Base-by-base conservation (phyloP, 176 grass and related monocot genomes). In the Puya raimondii region DNA sequence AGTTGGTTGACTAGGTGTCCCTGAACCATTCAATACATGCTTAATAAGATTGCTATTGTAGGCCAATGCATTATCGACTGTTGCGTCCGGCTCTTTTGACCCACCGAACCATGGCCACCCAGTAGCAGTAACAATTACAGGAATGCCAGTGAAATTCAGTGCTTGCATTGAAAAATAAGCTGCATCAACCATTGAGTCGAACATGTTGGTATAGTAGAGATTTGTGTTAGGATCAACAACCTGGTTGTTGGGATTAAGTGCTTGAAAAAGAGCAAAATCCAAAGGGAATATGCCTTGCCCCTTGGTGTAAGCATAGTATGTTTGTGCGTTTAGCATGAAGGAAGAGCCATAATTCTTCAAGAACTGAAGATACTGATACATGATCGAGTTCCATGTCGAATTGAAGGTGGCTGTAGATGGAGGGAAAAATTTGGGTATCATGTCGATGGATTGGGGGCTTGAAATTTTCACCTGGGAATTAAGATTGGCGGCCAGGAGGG, bases 241-340 rank as follows among this genome's bases (percentile, higher is more conserved):
- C 72, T 90, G 89, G 69, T 82, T 90, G 72, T 91, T 82, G 4
- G 87, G 94, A 74, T 84, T 88, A 48, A 87, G 84, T 29, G 89
- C 81, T 47, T 65, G 71, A 67, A 99, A 99, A 4, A 99, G 72
- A 14, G 89, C 94, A 76, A 86, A 99, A 67, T 91, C 94, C 49
- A 99, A 80, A 6, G 94, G 94, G 75, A 99, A 99, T 66, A 99
- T 78, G 0, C 94, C 94, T 81, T 83, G 86, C 23, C 94, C 87
- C 59, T 83, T 80, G 12, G 88, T 84, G 66, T 86, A 99, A 26
- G 82, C 85, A 80, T 93, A 99, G 71, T 99, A 99, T 1, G 94
- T 89, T 58, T 99, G 94, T 2, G 90, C 94, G 78, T 99, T 93
- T 72, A 99, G 65, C 94, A 99, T 99, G 75, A 99, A 99, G 21